These are phyloP conservation scores for Leishmania tarentolae DNA, from an alignment of 208 protist species.

Conservation along the genomic window DNA sequence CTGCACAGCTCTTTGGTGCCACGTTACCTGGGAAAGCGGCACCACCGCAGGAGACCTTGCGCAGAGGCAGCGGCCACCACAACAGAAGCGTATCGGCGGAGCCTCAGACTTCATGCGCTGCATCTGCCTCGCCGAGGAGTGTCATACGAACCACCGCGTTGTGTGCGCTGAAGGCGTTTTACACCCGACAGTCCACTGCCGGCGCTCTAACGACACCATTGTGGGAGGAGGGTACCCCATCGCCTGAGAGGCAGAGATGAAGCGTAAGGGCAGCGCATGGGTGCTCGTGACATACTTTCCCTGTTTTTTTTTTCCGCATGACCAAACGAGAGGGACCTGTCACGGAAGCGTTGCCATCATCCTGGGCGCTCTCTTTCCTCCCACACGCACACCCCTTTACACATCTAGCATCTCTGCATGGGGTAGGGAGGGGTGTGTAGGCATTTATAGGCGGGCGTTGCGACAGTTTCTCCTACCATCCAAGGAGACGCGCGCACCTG, in stretches of 20 bases:
- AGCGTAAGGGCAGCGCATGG: neutral
- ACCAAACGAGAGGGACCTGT: neutral
- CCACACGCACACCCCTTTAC: neutral
- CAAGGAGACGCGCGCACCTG: neutral
- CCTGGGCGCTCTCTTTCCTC: neutral
- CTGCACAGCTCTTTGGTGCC: neutral
- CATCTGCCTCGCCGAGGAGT: constrained; percentile 2
- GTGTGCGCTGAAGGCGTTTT: constrained; percentile 16
- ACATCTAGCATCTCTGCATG: neutral
- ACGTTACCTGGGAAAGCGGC: neutral
- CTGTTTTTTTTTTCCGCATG: neutral
- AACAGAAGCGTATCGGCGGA: neutral
- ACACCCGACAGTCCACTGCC: constrained; percentile 12
- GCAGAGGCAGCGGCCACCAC: neutral
- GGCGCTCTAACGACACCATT: constrained; percentile 10
- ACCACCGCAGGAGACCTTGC: neutral
- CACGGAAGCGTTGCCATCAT: neutral
- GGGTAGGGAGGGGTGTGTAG: neutral
- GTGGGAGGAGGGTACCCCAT: neutral
- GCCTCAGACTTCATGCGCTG: neutral
- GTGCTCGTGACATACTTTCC: too few relatives aligned
- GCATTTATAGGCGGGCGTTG: neutral
- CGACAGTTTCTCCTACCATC: neutral
- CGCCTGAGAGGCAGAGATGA: neutral
- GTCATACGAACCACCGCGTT: constrained; percentile 19